Conservation (phyloP, 768 basidiomycete species). For the Rhizopogon sp. region DNA sequence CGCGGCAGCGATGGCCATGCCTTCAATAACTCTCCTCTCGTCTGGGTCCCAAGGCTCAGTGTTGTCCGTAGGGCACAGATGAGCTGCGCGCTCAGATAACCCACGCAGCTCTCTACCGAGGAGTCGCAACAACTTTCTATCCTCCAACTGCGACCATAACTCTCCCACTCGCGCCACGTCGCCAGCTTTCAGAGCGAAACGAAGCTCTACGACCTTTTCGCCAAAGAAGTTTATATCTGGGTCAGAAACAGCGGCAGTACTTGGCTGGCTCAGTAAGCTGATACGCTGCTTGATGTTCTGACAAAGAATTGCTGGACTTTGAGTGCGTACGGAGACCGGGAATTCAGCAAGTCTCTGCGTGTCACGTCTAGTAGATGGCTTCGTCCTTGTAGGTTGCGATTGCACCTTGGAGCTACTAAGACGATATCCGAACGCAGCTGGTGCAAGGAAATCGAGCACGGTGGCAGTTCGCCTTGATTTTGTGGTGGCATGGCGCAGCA, state of each 20-base stretch:
- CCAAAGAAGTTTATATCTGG: slow-evolving; percentile 31
- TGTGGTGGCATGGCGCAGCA: slow-evolving; percentile 16
- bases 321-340: slow-evolving; percentile 2
- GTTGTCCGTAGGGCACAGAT: slow-evolving; percentile 18
- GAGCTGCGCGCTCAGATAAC: slow-evolving; percentile 33
- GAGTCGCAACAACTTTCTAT: slow-evolving; percentile 38
- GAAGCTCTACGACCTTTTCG: slow-evolving; percentile 32
- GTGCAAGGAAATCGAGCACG: slow-evolving; percentile 41
- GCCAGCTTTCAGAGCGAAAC: slow-evolving; percentile 28
- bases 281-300: slow-evolving; percentile 20
- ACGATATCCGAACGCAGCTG: slow-evolving; percentile 25
- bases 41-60: slow-evolving; percentile 20
- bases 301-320: slow-evolving; percentile 14
- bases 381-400: neutral
- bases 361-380: slow-evolving; percentile 1
- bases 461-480: slow-evolving; percentile 17
- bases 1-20: slow-evolving; percentile 49
- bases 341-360: slow-evolving; percentile 1
- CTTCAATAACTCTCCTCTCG: slow-evolving; percentile 30
- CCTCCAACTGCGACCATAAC: slow-evolving; percentile 40
- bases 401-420: slow-evolving; percentile 10
- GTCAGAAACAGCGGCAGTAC: slow-evolving; percentile 16
- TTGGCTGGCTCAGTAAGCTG: slow-evolving; percentile 2
- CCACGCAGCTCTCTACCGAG: slow-evolving; percentile 40
- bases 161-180: slow-evolving; percentile 26